Evolutionary conservation across 495 filamentous ascomycete genomes (phyloP), one percentile per base, ranked within the genome.

Genomic region (Penicillium longicatenatum): DNA sequence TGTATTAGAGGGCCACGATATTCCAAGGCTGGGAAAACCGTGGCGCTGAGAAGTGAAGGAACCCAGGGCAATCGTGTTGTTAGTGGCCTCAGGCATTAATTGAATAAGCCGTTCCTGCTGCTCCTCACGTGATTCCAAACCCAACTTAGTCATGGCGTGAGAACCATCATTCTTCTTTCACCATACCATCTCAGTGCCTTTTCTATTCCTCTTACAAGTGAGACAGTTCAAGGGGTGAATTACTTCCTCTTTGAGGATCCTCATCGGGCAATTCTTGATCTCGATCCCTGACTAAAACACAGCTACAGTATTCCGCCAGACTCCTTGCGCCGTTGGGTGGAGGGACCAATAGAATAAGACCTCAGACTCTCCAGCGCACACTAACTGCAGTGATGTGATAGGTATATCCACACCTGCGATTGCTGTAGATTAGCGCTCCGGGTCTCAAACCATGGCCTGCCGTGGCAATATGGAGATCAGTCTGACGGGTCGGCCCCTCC

Each of bases 81-180:
- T 35, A 1, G 29, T 24, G 19, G 61, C 64, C 64, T 64, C 37
- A 66, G 64, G 64, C 64, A 60, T 14, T 48, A 4, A 49, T 66
- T 54, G 63, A 49, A 60, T 66, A 63, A 63, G 45, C 22, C 19
- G n/a, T 20, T 49, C 56, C 46, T 31, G 21, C 5, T 30, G 30
- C 14, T 3, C 43, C 20, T 52, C 49, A 49, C 37, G 33, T 58
- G 52, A 54, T 35, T 30, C 5, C 19, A 33, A 10, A 29, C 6
- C 20, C 17, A 24, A 24, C 37, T 37, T 21, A 8, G 9, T 17
- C 11, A 21, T 24, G 29, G 31, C 10, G 10, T 35, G 4, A 6
- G 26, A 26, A 17, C 14, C 6, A 30, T 29, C 24, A 30, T 31
- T 22, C 29, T 49, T 19, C 22, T 49, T 19, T 31, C 19, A 20